phyloP scores from a whole-genome alignment of 225 moss, liverwort and hornwort genomes.

The Physcomitrium patens region DNA sequence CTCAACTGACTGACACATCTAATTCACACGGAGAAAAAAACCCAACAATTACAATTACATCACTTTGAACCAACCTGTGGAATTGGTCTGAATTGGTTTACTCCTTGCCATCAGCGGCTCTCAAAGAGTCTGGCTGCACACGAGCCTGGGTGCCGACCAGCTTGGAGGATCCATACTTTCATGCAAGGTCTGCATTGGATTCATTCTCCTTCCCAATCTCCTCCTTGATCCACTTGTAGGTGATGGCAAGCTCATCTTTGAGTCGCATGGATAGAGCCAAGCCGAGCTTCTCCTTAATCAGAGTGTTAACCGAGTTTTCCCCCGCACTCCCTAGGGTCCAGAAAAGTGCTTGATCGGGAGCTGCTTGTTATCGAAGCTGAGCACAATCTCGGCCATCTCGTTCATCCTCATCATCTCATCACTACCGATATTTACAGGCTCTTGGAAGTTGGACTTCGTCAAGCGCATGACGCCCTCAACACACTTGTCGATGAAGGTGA shows the following conservation, averaged over 20 bases:
- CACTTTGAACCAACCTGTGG: too few species aligned
- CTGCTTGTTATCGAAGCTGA: constrained; percentile 62
- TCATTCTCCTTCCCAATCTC: constrained; percentile 73
- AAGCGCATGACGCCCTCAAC: constrained; percentile 90
- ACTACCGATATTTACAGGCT: constrained; percentile 82
- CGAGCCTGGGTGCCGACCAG: constrained; percentile 94
- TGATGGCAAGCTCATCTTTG: constrained; percentile 77
- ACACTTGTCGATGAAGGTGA: constrained; percentile 96
- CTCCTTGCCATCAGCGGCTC: constrained; percentile 83
- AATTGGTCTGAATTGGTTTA: not conserved
- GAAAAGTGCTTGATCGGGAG: constrained; percentile 75
- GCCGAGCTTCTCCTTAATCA: constrained; percentile 82
- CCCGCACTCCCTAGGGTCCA: constrained; percentile 80
- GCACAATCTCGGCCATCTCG: constrained; percentile 81
- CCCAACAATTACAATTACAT: too few species aligned
- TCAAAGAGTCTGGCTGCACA: constrained; percentile 76
- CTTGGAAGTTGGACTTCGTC: constrained; percentile 88
- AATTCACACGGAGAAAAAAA: too few species aligned
- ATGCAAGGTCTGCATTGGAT: constrained; percentile 38
- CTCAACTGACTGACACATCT: too few species aligned
- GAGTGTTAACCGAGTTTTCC: constrained; percentile 81
- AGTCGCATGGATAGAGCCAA: constrained; percentile 86
- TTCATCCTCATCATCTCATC: constrained; percentile 95
- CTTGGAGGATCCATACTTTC: constrained; percentile 74
- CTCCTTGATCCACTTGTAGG: constrained; percentile 88